Evolutionary conservation across 805 yeast species (phyloP), one percentile per base, ranked within the genome.

Genomic region (Candida maltosa): DNA sequence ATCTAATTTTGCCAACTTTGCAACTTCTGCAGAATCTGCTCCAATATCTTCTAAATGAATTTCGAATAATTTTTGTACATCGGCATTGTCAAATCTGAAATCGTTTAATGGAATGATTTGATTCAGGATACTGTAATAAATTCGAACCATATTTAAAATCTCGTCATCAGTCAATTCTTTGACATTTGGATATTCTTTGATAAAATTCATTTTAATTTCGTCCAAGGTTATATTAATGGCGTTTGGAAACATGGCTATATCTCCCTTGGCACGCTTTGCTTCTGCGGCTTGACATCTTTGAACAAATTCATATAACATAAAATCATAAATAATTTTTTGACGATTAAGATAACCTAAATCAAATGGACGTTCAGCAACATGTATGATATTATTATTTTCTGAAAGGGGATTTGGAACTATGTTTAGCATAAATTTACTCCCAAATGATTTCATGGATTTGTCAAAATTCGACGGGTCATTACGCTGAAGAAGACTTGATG

Each of bases 121-220:
- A 38, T 60, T 56, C 40, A 52, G 51, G n/a, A 65, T 40, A 5
- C 54, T 51, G 43, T 54, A 53, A 42, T 46, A 62, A 11, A 62
- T 40, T 26, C 51, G 55, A 20, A 26, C 25, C 17, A 35, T 22
- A 15, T 31, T 28, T 31, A 16, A 18, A 10, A 12, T 12, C 26
- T 26, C 19, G 19, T 28, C 11, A 5, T 28, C 17, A 10, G 29
- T 23, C 9, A 25, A 9, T 4, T 26, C 35, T 17, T 26, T 16
- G 15, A 32, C 11, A 19, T 15, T n/a, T 16, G 14, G 20, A 7
- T 32, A 14, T 8, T 32, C 21, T 6, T 26, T 14, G 5, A 10
- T 3, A 26, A 32, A 32, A n/a, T 32, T 20, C 16, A 19, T 31
- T 26, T 32, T 30, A 9, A 32, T 32, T 18, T 26, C 26, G 11